Percentiles rank a stretch among this genome's conserved stretches.
These are phyloP conservation scores for Colletotrichum magnum DNA, from an alignment of 2,329 filamentous ascomycete genomes.

Conservation along the genomic window DNA sequence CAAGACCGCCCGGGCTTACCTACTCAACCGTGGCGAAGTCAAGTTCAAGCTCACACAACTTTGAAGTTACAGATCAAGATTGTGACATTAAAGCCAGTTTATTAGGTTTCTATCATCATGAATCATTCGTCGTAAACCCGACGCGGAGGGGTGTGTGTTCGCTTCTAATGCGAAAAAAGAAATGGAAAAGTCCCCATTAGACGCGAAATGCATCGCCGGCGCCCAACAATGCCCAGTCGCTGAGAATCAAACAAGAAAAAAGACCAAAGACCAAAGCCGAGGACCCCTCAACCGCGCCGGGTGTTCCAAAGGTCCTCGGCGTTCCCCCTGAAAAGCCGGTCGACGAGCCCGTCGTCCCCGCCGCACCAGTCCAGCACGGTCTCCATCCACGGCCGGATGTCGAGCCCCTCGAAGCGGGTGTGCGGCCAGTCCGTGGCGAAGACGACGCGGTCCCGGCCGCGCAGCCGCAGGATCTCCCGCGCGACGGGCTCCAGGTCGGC, in stretches of 20 bases:
- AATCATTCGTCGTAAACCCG: constrained; percentile 21
- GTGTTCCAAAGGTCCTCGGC: constrained; percentile 63
- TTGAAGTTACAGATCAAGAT: too few species aligned
- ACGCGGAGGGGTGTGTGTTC: constrained; percentile 8
- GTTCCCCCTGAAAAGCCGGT: constrained; percentile 69
- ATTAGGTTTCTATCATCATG: constrained; percentile 13
- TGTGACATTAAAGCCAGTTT: neutral
- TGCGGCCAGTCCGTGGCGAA: constrained; percentile 77
- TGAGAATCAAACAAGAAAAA: neutral
- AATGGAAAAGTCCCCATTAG: too few species aligned
- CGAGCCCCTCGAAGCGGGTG: constrained; percentile 70
- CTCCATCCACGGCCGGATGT: constrained; percentile 69
- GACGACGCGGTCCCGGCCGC: constrained; percentile 60
- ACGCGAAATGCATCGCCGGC: too few species aligned
- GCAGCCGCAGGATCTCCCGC: constrained; percentile 61
- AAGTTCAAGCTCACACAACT: too few species aligned
- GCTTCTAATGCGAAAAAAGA: too few species aligned
- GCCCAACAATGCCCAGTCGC: neutral
- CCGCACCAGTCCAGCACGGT: constrained; percentile 67
- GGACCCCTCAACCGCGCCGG: constrained; percentile 14
- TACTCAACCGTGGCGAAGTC: too few species aligned
- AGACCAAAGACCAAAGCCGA: neutral
- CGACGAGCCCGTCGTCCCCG: constrained; percentile 57
- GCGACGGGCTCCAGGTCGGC: constrained; percentile 63
- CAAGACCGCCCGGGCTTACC: too few species aligned